Base-by-base conservation (phyloP, 2,329 filamentous ascomycete genomes). In the Knoxdaviesia capensis region DNA sequence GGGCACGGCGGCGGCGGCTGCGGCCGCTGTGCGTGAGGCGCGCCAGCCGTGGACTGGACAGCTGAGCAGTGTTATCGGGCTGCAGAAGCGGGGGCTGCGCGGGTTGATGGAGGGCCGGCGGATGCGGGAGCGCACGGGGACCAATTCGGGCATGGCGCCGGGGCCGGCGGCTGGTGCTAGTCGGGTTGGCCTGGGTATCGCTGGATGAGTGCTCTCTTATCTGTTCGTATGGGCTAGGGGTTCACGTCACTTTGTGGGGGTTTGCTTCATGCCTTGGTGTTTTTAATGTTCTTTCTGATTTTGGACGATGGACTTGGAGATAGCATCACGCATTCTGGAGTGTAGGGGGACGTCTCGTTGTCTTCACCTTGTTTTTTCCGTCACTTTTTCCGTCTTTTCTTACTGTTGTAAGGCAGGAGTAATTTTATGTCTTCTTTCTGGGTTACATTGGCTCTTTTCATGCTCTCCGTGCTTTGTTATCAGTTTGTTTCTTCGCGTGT, bases 61-160 rank as follows among this genome's bases (percentile, higher is more conserved):
- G 62, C 59, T 88, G 33, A 87, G 82, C 61, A 84, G 84, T 40
- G 88, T 96, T 3, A 93, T 98, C 50, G 90, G 90, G 0, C 57
- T 98, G 48, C 90, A 98, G 64, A 98, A 98, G 64, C 71, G 90
- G 42, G 90, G 90, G 0, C 59, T 98, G 34, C 69, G 88, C 45
- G 90, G 90, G 0, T 59, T 98, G 49, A 96, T 98, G 90, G 90
- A 96, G 58, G 88, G 88, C 4, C 67, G 88, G 38, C 69, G 88
- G 46, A 77, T 94, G 65, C 68, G 87, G 38, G 85, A 93, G 57
- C 66, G 84, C 48, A 68, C 65, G 3, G 68, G 67, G 7, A 69
- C 65, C 28, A 48, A 47, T 29, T 46, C 50, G 5, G 52, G 49
- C 8, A 46, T 50, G 42, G 54, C 39, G 56, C 54, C 9, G 54